Evolutionary conservation across 768 basidiomycete genomes (phyloP).

Genomic region (Kwoniella mangroviensis): DNA sequence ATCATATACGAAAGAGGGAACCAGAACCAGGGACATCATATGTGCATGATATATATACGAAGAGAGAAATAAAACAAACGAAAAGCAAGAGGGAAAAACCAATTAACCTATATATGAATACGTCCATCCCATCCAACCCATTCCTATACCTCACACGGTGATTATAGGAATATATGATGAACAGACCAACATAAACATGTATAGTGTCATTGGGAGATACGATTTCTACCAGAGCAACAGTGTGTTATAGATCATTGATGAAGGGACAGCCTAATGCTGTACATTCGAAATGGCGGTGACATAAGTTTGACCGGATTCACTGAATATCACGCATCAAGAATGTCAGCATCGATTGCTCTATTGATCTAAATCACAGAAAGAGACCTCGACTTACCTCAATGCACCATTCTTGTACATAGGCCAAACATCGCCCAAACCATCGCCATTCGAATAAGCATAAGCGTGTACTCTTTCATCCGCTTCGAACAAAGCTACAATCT

Average conservation of each 20-base stretch:
- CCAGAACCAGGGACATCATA: not conserved
- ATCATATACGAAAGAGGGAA: not conserved
- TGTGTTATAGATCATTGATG: not conserved
- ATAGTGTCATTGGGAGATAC: not conserved
- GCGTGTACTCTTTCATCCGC: conserved; percentile 51
- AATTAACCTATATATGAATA: not conserved
- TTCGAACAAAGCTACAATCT: conserved; percentile 56
- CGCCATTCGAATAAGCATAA: conserved; percentile 56
- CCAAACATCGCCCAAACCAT: conserved; percentile 56
- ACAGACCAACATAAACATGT: not conserved
- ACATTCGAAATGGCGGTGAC: conserved; percentile 49
- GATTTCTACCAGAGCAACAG: not conserved
- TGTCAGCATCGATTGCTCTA: not conserved
- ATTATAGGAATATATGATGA: not conserved
- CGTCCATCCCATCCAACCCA: not conserved
- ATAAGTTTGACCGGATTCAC: conserved; percentile 52
- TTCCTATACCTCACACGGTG: not conserved
- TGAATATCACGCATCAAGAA: conserved; percentile 15
- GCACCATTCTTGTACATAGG: conserved; percentile 43
- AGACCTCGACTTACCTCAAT: conserved; percentile 42
- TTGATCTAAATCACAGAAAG: not conserved
- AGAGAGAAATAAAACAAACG: not conserved
- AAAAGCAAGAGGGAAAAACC: not conserved
- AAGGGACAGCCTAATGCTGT: conserved; percentile 30
- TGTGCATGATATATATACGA: not conserved